A percentile compares a stretch with the other conserved stretches of the same genome.
phyloP scores from a whole-genome alignment of 2,329 filamentous ascomycete species.

The Trichophyton schoenleinii region DNA sequence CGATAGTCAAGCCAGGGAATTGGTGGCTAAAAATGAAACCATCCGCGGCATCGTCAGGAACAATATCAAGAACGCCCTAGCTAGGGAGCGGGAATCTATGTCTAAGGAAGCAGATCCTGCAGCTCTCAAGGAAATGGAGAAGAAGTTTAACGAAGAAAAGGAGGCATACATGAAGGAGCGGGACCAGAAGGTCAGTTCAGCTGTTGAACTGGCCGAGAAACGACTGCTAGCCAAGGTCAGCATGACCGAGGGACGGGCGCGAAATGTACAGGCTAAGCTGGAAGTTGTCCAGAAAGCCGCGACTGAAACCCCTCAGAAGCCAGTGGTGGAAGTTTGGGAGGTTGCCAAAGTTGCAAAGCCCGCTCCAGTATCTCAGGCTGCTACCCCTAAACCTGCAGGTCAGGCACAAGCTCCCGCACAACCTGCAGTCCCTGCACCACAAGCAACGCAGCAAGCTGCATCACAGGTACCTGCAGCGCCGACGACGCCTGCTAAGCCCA shows the following conservation, averaged over 20 bases:
- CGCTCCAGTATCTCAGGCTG: slow-evolving; percentile 7
- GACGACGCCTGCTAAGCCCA: slow-evolving; percentile 5
- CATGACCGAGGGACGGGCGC: slow-evolving; percentile 60
- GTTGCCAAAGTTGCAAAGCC: slow-evolving; percentile 51
- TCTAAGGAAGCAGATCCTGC: slow-evolving; percentile 21
- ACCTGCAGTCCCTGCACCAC: slow-evolving; percentile 11
- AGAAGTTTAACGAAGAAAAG: slow-evolving; percentile 29
- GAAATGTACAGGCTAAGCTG: slow-evolving; percentile 56
- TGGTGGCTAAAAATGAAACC: slow-evolving; percentile 39
- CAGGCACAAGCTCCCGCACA: slow-evolving; percentile 4
- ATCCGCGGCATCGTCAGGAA: slow-evolving; percentile 40
- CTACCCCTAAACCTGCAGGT: slow-evolving; percentile 11
- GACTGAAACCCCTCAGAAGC: slow-evolving; percentile 68
- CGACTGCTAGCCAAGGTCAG: slow-evolving; percentile 63
- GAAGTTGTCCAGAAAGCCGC: slow-evolving; percentile 69
- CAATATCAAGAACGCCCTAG: slow-evolving; percentile 44
- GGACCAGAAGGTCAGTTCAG: slow-evolving; percentile 46
- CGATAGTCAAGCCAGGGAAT: slow-evolving; percentile 38
- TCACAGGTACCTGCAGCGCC: slow-evolving; percentile 9
- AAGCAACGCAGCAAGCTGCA: slow-evolving; percentile 9
- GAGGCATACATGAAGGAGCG: slow-evolving; percentile 34
- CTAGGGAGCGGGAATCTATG: slow-evolving; percentile 25
- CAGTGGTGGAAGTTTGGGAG: slow-evolving; percentile 79
- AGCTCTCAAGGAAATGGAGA: slow-evolving; percentile 27
- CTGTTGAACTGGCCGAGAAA: slow-evolving; percentile 60